These are phyloP conservation scores for Hypoxylon sp. DNA, from an alignment of 2,329 filamentous ascomycete genomes.

Conservation along the genomic window DNA sequence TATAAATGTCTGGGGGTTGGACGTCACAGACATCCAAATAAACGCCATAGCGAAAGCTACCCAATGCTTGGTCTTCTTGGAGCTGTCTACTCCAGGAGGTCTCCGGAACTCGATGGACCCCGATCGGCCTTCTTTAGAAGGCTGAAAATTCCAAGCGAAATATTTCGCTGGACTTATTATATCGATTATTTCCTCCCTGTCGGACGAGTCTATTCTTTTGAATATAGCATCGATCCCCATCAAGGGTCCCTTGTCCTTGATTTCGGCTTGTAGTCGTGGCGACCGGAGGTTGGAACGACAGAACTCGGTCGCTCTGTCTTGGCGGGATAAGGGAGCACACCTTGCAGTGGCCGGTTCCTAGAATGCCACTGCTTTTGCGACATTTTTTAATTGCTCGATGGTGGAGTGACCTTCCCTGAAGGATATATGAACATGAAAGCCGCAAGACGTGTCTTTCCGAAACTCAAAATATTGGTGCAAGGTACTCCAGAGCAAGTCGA, in stretches of 20 bases:
- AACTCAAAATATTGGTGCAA: too few species aligned
- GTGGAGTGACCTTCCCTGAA: slow-evolving; percentile 3
- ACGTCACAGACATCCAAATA: slow-evolving; percentile 5
- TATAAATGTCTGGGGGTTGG: not conserved
- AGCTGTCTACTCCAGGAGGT: not conserved
- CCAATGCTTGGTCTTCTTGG: slow-evolving; percentile 14
- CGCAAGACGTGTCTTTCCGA: not conserved
- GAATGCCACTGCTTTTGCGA: slow-evolving; percentile 3
- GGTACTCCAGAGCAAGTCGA: too few species aligned
- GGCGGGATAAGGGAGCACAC: too few species aligned
- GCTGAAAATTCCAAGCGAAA: slow-evolving; percentile 4
- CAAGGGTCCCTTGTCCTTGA: not conserved
- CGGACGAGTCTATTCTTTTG: not conserved
- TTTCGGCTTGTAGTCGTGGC: not conserved
- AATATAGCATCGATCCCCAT: not conserved
- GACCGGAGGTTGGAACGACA: not conserved
- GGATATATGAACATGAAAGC: slow-evolving; percentile 4
- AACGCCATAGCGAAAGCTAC: slow-evolving; percentile 8
- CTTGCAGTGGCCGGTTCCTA: not conserved
- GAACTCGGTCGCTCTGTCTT: too few species aligned
- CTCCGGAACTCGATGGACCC: slow-evolving; percentile 1
- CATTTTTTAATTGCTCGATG: not conserved
- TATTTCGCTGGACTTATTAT: slow-evolving; percentile 5
- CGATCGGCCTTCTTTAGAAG: not conserved
- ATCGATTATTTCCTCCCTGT: not conserved